A percentile compares a stretch with the other conserved stretches of the same genome.
Conservation (phyloP, 2,329 filamentous ascomycete genomes). For the Alternaria hordeiaustralica region DNA sequence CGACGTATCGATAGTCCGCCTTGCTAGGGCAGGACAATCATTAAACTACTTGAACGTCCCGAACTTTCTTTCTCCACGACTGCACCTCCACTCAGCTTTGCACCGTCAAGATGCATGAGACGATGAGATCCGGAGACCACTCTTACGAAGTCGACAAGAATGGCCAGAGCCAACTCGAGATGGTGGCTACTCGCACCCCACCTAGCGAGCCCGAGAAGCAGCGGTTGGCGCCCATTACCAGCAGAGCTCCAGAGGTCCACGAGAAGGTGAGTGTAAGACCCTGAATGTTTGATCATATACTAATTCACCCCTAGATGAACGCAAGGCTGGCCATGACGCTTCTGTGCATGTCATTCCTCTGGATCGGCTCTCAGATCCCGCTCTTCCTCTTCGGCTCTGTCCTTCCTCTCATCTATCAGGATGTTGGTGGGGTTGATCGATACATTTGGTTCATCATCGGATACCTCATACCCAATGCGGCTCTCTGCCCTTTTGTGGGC, state of each 20-base stretch:
- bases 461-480: slow-evolving; percentile 64
- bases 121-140: neutral
- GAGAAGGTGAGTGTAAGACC: slow-evolving; percentile 22
- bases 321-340: slow-evolving; percentile 61
- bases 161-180: slow-evolving; percentile 23
- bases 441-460: slow-evolving; percentile 63
- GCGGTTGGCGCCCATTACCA: slow-evolving; percentile 12
- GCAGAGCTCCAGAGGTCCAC: slow-evolving; percentile 30
- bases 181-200: slow-evolving; percentile 17
- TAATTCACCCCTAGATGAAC: slow-evolving; percentile 23
- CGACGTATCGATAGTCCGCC: neutral
- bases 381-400: slow-evolving; percentile 56
- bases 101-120: slow-evolving; percentile 15
- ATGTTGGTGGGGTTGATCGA: slow-evolving; percentile 65
- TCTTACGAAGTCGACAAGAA: slow-evolving; percentile 19
- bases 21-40: slow-evolving; percentile 1
- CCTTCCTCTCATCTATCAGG: slow-evolving; percentile 60
- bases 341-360: slow-evolving; percentile 65
- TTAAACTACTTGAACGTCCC: slow-evolving; percentile 9
- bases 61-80: neutral
- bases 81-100: neutral
- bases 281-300: neutral
- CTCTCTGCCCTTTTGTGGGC: slow-evolving; percentile 69
- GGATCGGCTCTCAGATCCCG: slow-evolving; percentile 67
- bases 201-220: slow-evolving; percentile 29